phyloP scores from a whole-genome alignment of 1,139 yeast genomes.

The Williopsis jadinii region DNA sequence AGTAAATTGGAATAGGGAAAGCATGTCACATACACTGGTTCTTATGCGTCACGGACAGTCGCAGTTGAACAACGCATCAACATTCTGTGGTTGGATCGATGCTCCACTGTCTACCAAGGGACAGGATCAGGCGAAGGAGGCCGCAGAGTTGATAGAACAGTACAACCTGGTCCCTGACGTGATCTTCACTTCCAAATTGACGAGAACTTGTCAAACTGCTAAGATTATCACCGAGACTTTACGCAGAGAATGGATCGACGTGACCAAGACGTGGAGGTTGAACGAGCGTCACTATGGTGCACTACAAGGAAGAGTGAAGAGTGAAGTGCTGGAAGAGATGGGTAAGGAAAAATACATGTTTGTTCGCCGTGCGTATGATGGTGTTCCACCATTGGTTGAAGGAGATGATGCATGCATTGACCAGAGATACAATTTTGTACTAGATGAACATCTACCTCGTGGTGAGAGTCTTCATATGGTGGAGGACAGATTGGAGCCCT shows the following conservation, averaged over 20 bases:
- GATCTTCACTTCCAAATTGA: slow-evolving; percentile 58
- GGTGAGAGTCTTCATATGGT: slow-evolving; percentile 71
- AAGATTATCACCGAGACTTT: slow-evolving; percentile 55
- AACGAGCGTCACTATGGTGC: slow-evolving; percentile 78
- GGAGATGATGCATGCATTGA: slow-evolving; percentile 29
- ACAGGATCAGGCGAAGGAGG: slow-evolving; percentile 49
- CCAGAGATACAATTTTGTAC: slow-evolving; percentile 35
- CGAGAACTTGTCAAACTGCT: slow-evolving; percentile 62
- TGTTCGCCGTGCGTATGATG: slow-evolving; percentile 61
- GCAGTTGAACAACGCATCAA: slow-evolving; percentile 61
- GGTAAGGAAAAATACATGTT: slow-evolving; percentile 58
- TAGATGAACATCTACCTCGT: slow-evolving; percentile 38
- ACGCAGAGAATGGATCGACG: slow-evolving; percentile 84
- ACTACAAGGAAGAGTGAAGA: slow-evolving; percentile 64
- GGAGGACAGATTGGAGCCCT: slow-evolving; percentile 52
- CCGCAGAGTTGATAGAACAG: slow-evolving; percentile 44
- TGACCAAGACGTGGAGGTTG: slow-evolving; percentile 74
- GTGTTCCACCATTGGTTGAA: slow-evolving; percentile 55
- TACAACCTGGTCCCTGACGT: slow-evolving; percentile 40
- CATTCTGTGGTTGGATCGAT: slow-evolving; percentile 85
- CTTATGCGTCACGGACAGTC: slow-evolving; percentile 73
- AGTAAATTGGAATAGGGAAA: background rate
- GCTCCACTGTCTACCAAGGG: slow-evolving; percentile 58
- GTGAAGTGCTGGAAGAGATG: slow-evolving; percentile 41
- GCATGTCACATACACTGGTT: slow-evolving; percentile 30